Conservation (phyloP, 495 filamentous ascomycete species). For the Penicillium cinerascens region DNA sequence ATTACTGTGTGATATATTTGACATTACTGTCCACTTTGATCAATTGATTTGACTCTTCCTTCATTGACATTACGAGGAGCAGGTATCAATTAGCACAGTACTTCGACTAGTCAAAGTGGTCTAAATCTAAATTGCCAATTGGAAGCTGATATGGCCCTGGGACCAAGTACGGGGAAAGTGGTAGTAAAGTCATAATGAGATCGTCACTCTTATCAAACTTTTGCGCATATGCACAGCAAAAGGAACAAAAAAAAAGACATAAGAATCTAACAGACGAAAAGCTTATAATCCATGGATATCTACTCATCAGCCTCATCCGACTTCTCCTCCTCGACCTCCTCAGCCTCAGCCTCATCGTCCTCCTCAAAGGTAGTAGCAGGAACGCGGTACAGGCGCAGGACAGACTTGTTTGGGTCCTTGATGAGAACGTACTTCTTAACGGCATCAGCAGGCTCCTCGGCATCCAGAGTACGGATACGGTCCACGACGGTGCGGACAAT, state of each 20-base stretch:
- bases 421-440: constrained; percentile 63
- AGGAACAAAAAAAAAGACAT: constrained; percentile 6
- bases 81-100: neutral
- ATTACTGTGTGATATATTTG: constrained; percentile 1
- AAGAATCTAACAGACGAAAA: constrained; percentile 9
- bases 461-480: constrained; percentile 60
- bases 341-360: constrained; percentile 51
- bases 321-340: constrained; percentile 49
- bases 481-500: constrained; percentile 97
- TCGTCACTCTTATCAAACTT: constrained; percentile 23
- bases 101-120: neutral
- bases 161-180: neutral
- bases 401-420: constrained; percentile 93
- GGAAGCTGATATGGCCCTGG: neutral
- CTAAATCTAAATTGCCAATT: neutral
- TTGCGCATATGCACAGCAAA: constrained; percentile 20
- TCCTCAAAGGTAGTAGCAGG: constrained; percentile 85
- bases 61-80: neutral
- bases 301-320: constrained; percentile 38
- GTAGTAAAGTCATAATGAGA: neutral
- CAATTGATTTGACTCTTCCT: neutral
- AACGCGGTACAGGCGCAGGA: constrained; percentile 89
- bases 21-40: neutral
- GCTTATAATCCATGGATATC: constrained; percentile 21
- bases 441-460: constrained; percentile 68